These are phyloP conservation scores for Apiotrichum laibachii DNA, from an alignment of 1,284 basidiomycete genomes.

Conservation along the genomic window DNA sequence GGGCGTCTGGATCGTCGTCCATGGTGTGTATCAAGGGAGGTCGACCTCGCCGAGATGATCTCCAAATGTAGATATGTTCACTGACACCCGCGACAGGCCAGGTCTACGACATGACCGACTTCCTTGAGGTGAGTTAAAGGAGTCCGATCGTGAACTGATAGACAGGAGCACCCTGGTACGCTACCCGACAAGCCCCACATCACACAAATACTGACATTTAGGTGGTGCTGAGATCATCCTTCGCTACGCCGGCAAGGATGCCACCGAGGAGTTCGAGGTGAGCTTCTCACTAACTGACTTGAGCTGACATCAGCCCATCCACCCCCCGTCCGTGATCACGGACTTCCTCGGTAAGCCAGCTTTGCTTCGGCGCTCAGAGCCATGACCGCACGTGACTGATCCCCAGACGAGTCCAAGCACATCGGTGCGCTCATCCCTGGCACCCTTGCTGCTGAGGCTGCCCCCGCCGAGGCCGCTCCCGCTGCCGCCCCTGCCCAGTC, in stretches of 20 bases:
- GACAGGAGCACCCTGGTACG: conserved; percentile 63
- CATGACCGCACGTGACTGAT: neutral
- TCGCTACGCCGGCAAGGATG: conserved; percentile 73
- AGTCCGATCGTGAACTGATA: conserved; percentile 11
- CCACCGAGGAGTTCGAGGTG: conserved; percentile 71
- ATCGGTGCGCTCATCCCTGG: conserved; percentile 67
- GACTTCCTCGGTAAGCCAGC: conserved; percentile 63
- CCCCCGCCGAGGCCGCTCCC: conserved; percentile 20
- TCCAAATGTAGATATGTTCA: neutral
- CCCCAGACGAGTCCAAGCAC: conserved; percentile 27
- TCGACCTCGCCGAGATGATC: neutral
- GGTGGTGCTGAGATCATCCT: conserved; percentile 64
- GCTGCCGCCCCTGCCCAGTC: conserved; percentile 49
- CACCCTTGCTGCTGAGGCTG: conserved; percentile 49
- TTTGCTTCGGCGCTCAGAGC: neutral
- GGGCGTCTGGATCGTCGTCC: conserved; percentile 85
- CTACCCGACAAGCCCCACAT: neutral
- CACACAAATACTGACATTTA: conserved; percentile 23
- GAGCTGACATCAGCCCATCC: conserved; percentile 59
- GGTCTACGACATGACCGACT: conserved; percentile 74
- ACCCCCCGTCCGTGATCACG: conserved; percentile 81
- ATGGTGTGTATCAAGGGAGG: conserved; percentile 56
- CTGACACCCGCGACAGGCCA: conserved; percentile 53
- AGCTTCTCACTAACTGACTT: conserved; percentile 2
- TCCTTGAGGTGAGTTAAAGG: conserved; percentile 62